These are phyloP conservation scores for Aotearoamyces nothofagi DNA, from an alignment of 2,329 filamentous ascomycete species.

Conservation along the genomic window DNA sequence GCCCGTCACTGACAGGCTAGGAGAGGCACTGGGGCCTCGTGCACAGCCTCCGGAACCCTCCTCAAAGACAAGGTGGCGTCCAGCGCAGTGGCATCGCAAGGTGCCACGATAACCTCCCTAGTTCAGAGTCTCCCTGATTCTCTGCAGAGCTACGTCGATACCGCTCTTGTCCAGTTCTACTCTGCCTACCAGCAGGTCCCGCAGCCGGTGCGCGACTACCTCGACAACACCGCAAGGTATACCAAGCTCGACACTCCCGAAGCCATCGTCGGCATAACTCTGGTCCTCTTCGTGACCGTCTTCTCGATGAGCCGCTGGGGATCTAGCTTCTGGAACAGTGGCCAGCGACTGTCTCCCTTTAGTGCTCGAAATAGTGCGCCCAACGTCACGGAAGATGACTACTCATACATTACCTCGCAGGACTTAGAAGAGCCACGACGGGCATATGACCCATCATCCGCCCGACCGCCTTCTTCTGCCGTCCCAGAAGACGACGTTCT, in stretches of 20 bases:
- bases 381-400: conserved; percentile 61
- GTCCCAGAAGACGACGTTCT: conserved; percentile 52
- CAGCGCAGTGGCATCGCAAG: conserved; percentile 38
- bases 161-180: conserved; percentile 32
- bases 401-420: conserved; percentile 69
- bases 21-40: background rate
- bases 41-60: background rate
- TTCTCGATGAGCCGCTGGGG: conserved; percentile 20
- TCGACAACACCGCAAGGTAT: conserved; percentile 13
- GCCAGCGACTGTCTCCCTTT: conserved; percentile 17
- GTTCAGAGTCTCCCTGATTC: conserved; percentile 36
- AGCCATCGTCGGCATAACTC: conserved; percentile 11
- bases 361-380: conserved; percentile 27
- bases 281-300: conserved; percentile 12
- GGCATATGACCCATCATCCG: conserved; percentile 27
- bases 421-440: conserved; percentile 38
- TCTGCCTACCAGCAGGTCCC: conserved; percentile 23
- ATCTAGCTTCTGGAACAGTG: conserved; percentile 14
- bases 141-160: conserved; percentile 38
- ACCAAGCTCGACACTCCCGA: conserved; percentile 16
- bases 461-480: conserved; percentile 21
- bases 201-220: conserved; percentile 12
- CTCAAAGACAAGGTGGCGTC: conserved; percentile 20
- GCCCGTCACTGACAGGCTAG: no score
- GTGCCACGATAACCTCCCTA: conserved; percentile 37